phyloP scores from a whole-genome alignment of 345 rosid species.

The Gossypioides kirkii region DNA sequence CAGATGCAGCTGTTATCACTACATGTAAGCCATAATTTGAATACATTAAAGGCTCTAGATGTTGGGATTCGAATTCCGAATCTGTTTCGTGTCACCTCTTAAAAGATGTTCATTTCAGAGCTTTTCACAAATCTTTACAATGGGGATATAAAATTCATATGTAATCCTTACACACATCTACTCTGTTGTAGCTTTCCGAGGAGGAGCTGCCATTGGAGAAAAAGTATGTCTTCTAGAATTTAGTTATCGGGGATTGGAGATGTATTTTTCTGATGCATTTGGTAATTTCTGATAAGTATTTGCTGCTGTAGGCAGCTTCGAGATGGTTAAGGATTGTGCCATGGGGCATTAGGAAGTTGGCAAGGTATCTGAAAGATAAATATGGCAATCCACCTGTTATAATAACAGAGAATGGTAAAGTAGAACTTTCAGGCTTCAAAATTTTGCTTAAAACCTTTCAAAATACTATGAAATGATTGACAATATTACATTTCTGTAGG shows the following conservation, averaged over 20 bases:
- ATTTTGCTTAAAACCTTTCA: neutral
- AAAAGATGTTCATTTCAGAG: too few relatives aligned
- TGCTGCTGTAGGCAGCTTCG: constrained; percentile 77
- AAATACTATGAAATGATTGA: neutral
- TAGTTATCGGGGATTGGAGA: too few relatives aligned
- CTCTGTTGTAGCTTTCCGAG: constrained; percentile 51
- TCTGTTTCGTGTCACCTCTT: too few relatives aligned
- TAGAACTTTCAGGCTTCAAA: neutral
- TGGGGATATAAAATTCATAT: neutral
- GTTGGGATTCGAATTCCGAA: neutral
- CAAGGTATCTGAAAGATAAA: constrained; percentile 55
- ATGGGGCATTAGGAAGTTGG: constrained; percentile 70
- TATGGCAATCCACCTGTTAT: constrained; percentile 71
- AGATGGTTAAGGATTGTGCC: constrained; percentile 86
- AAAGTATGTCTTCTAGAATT: constrained; percentile 41
- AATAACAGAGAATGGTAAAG: constrained; percentile 76
- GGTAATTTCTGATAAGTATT: constrained; percentile 2
- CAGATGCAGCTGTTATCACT: constrained; percentile 76
- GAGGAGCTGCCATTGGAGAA: constrained; percentile 76
- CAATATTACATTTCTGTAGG: constrained; percentile 36
- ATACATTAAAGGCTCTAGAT: neutral
- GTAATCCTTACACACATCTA: neutral
- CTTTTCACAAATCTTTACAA: neutral
- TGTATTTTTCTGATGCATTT: too few relatives aligned
- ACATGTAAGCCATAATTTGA: constrained; percentile 37